A percentile compares a stretch with the other conserved stretches of the same genome.
phyloP scores from a whole-genome alignment of 768 basidiomycete species.

The Boletus edulis region DNA sequence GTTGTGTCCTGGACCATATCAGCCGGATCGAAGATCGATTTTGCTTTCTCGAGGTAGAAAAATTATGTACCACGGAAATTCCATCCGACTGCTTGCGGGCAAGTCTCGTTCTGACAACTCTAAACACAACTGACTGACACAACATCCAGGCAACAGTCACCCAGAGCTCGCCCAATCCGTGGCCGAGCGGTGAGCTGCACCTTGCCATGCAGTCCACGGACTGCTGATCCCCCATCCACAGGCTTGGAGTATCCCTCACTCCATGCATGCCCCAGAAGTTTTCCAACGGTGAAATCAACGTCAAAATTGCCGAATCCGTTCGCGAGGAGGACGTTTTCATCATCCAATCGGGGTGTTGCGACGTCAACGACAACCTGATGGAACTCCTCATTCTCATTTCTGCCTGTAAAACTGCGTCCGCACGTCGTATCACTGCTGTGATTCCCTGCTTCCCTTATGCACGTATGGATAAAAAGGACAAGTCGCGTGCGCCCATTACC shows the following conservation, averaged over 20 bases:
- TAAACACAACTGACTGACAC: constrained; percentile 12
- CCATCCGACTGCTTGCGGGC: constrained; percentile 75
- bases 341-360: constrained; percentile 85
- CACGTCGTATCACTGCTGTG: constrained; percentile 93
- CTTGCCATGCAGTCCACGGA: constrained; percentile 43
- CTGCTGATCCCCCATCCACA: constrained; percentile 54
- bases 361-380: constrained; percentile 97
- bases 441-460: constrained; percentile 98
- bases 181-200: constrained; percentile 90
- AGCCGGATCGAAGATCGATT: background rate
- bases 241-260: constrained; percentile 85
- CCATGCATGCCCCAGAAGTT: constrained; percentile 87
- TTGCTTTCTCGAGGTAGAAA: constrained; percentile 26
- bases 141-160: constrained; percentile 87
- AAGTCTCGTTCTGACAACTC: constrained; percentile 21
- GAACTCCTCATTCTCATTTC: constrained; percentile 98
- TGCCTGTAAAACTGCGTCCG: constrained; percentile 95
- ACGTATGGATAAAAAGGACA: constrained; percentile 98
- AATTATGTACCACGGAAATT: constrained; percentile 82
- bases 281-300: constrained; percentile 93
- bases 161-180: constrained; percentile 95
- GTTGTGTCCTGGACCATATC: constrained; percentile 16
- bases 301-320: constrained; percentile 92
- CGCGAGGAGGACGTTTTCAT: constrained; percentile 99
- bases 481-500: constrained; percentile 92